phyloP scores from a whole-genome alignment of 1,139 yeast species.

The Debaryomyces udenii region DNA sequence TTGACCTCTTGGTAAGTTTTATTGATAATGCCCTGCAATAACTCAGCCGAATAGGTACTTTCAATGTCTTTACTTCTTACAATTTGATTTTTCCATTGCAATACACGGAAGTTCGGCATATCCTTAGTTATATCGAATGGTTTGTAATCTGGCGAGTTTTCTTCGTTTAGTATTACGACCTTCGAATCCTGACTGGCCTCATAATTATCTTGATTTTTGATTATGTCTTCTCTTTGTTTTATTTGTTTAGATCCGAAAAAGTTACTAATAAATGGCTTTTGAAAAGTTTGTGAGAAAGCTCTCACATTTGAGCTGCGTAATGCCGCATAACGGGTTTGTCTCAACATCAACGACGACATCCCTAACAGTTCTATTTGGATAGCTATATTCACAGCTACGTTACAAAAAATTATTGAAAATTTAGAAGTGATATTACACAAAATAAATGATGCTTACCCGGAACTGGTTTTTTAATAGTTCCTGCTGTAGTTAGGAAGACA shows the following conservation, averaged over 20 bases:
- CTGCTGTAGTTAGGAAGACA: background rate
- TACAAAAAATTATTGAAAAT: slow-evolving; percentile 8
- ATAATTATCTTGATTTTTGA: slow-evolving; percentile 45
- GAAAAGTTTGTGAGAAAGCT: slow-evolving; percentile 8
- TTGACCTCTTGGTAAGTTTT: slow-evolving; percentile 29
- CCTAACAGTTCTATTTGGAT: background rate
- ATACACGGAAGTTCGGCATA: slow-evolving; percentile 39
- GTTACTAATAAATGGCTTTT: slow-evolving; percentile 21
- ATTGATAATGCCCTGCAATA: slow-evolving; percentile 29
- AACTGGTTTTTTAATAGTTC: background rate
- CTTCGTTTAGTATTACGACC: slow-evolving; percentile 39
- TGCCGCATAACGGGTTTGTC: slow-evolving; percentile 1
- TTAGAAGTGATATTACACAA: slow-evolving; percentile 6
- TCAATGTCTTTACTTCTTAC: slow-evolving; percentile 34
- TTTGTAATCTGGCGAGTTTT: slow-evolving; percentile 37
- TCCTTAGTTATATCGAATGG: slow-evolving; percentile 32
- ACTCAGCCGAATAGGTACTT: slow-evolving; percentile 28
- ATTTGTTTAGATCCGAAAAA: slow-evolving; percentile 24
- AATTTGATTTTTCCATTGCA: slow-evolving; percentile 38
- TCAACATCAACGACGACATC: slow-evolving; percentile 9
- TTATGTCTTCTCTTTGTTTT: slow-evolving; percentile 34
- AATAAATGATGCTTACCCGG: slow-evolving; percentile 3
- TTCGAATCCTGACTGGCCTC: slow-evolving; percentile 37
- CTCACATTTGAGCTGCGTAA: slow-evolving; percentile 8
- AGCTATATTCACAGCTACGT: background rate